Evolutionary conservation across 129 eudicot species (phyloP), one percentile per base, ranked within the genome.

Genomic region (Arctium lappa): DNA sequence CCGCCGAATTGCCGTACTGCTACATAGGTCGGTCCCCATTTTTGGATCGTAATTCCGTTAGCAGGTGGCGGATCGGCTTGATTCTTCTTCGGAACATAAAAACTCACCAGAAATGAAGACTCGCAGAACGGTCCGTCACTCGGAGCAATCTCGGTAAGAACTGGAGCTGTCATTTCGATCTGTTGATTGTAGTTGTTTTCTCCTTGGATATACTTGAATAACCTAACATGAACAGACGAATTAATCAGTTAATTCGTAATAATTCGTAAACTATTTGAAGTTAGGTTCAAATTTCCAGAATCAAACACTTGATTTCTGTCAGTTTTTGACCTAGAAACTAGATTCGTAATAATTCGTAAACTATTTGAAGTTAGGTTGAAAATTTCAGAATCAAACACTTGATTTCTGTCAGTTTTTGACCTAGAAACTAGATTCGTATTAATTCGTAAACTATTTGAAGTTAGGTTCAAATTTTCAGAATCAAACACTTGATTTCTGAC

Each of bases 161-260:
- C 99, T 0, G 98, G 99, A 60, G 92, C 97, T 13, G 98, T 95
- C 99, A 95, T 95, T 44, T 93, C 94, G 37, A 95, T 91, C 78
- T 86, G 81, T 79, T 90, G 76, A 16, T 90, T 79, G 83, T 93
- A 88, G 38, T 73, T 81, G 85, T 95, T 95, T 70, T 86, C 69
- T 63, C 99, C 99, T 74, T 87, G 97, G 81, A 95, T 95, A 89
- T 93, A 95, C 50, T 86, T 81, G 82, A 89, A 95, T 73, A 95
- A 86, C 98, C 98, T 95, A 76, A 16, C 8, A 38, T 2, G 2
- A 80, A 32, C 33, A 79, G 1, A 3, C 4, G 44, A 72, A 63
- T 18, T 22, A 13, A 81, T 27, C 36, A 32, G 37, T 75, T 62
- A 8, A 65, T 6, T 5, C 27, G 27, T 22, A 22, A 22, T 22